phyloP scores from a whole-genome alignment of 164 flowering plant genomes.

The Aristolochia fimbriata region DNA sequence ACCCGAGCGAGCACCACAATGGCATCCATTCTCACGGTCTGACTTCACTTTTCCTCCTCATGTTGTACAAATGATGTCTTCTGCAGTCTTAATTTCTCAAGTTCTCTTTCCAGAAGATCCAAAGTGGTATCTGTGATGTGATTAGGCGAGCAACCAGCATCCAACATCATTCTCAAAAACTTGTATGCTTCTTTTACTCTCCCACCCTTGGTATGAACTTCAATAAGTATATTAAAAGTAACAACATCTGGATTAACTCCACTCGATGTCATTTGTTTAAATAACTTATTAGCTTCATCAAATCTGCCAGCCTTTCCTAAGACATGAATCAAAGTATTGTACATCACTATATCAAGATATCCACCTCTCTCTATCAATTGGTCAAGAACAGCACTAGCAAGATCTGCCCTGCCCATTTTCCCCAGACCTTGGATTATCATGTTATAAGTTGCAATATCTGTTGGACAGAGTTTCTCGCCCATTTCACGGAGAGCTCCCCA shows the following conservation, averaged over 20 bases:
- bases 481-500: slow-evolving; percentile 68
- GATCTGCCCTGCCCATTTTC: slow-evolving; percentile 84
- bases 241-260: slow-evolving; percentile 91
- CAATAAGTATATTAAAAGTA: slow-evolving; percentile 80
- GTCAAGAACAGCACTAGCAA: slow-evolving; percentile 65
- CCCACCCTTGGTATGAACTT: slow-evolving; percentile 77
- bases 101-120: slow-evolving; percentile 68
- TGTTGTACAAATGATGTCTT: slow-evolving; percentile 31
- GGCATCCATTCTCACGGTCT: too few relatives aligned
- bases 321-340: slow-evolving; percentile 78
- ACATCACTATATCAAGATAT: slow-evolving; percentile 88
- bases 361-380: slow-evolving; percentile 71
- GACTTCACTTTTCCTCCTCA: too few relatives aligned
- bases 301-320: slow-evolving; percentile 77
- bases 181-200: slow-evolving; percentile 65
- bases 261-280: slow-evolving; percentile 64
- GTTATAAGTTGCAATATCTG: slow-evolving; percentile 86
- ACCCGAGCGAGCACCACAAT: too few relatives aligned
- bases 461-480: slow-evolving; percentile 70
- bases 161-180: slow-evolving; percentile 79
- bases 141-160: slow-evolving; percentile 78
- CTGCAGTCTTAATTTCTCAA: slow-evolving; percentile 49
- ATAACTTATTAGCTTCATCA: slow-evolving; percentile 59
- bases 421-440: slow-evolving; percentile 81
- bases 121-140: slow-evolving; percentile 78